These are phyloP conservation scores for Ogataea sp. DNA, from an alignment of 805 yeast genomes.

Conservation along the genomic window DNA sequence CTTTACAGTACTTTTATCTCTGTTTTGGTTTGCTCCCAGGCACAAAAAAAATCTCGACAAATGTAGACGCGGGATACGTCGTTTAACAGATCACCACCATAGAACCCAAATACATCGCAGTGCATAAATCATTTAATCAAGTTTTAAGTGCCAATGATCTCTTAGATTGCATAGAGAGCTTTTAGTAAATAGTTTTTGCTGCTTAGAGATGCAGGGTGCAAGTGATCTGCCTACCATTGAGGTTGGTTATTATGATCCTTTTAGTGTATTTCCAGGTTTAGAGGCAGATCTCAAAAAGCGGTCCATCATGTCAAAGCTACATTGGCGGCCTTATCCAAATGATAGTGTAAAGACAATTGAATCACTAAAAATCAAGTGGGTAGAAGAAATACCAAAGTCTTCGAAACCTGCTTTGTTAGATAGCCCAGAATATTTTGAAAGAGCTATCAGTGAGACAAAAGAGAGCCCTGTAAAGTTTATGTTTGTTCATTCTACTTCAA, in stretches of 20 bases:
- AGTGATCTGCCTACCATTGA: conserved; percentile 1
- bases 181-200: too few species aligned
- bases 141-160: too few species aligned
- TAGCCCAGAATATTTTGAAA: conserved; percentile 1
- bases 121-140: too few species aligned
- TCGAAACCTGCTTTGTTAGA: conserved; percentile 4
- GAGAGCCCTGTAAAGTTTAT: conserved; percentile 53
- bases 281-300: conserved; percentile 33
- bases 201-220: not conserved
- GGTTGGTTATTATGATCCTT: conserved; percentile 72
- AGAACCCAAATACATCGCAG: too few species aligned
- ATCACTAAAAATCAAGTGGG: conserved; percentile 40
- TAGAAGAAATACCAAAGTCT: conserved; percentile 46
- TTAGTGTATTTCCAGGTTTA: conserved; percentile 42
- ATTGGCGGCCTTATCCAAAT: conserved; percentile 49
- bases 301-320: conserved; percentile 56
- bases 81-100: too few species aligned
- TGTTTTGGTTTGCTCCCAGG: too few species aligned
- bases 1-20: too few species aligned
- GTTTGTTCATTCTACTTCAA: conserved; percentile 54
- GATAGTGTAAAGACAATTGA: conserved; percentile 61
- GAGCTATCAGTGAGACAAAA: conserved; percentile 5
- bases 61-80: too few species aligned
- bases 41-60: too few species aligned
- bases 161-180: too few species aligned